Percentiles rank a stretch among this genome's conserved stretches.
Conservation (phyloP, 768 basidiomycete species). For the Pleurotus cornucopiae region DNA sequence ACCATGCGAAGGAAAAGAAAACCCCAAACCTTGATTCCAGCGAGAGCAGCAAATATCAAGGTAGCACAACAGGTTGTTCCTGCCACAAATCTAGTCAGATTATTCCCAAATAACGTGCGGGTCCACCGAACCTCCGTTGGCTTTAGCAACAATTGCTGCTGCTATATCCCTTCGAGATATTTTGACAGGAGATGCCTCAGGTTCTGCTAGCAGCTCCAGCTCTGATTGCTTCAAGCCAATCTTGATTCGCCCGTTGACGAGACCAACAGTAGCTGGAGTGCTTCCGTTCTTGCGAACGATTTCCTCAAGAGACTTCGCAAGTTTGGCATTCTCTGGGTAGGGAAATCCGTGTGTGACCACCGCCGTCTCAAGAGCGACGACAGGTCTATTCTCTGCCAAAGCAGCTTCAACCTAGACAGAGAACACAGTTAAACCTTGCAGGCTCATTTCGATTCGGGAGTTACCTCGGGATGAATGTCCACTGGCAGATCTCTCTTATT, state of each 20-base stretch:
- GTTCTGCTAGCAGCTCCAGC: conserved; percentile 64
- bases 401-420: conserved; percentile 48
- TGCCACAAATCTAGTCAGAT: conserved; percentile 21
- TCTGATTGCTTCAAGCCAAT: conserved; percentile 70
- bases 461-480: conserved; percentile 79
- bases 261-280: conserved; percentile 88
- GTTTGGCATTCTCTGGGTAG: conserved; percentile 69
- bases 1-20: not conserved
- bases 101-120: not conserved
- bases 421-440: no score
- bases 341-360: conserved; percentile 93
- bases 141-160: conserved; percentile 60
- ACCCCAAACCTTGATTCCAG: conserved; percentile 73
- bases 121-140: conserved; percentile 62
- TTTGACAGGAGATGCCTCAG: conserved; percentile 45
- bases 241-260: conserved; percentile 81
- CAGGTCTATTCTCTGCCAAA: conserved; percentile 53
- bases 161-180: conserved; percentile 81
- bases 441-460: not conserved
- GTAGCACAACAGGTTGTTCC: conserved; percentile 74
- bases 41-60: conserved; percentile 68
- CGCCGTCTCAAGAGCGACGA: conserved; percentile 91
- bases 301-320: conserved; percentile 65
- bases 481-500: conserved; percentile 30
- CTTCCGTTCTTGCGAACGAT: conserved; percentile 73